These are phyloP conservation scores for Coccinonectria pachysandricola DNA, from an alignment of 2,329 filamentous ascomycete species.

Conservation along the genomic window DNA sequence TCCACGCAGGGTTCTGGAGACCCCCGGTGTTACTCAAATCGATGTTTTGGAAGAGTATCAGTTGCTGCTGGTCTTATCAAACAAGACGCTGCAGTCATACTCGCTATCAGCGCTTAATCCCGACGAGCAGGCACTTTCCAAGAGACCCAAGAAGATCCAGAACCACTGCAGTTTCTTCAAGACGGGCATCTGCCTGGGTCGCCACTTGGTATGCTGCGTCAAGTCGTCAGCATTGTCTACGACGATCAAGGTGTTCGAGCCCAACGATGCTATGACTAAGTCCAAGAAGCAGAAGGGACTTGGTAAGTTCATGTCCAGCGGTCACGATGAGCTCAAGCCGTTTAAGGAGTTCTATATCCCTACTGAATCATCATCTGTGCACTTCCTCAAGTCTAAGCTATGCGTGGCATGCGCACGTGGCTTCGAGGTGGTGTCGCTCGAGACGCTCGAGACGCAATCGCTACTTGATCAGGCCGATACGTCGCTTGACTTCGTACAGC, in stretches of 20 bases:
- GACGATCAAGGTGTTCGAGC: conserved; percentile 98
- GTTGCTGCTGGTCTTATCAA: conserved; percentile 79
- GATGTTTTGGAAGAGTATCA: conserved; percentile 94
- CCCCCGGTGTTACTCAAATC: conserved; percentile 81
- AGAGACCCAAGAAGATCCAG: conserved; percentile 89
- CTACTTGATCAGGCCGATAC: conserved; percentile 96
- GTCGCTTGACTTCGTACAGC: conserved; percentile 90
- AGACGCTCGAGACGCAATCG: conserved; percentile 96
- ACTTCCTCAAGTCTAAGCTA: conserved; percentile 92
- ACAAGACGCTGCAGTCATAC: conserved; percentile 88
- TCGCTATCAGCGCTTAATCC: conserved; percentile 77
- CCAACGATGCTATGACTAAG: conserved; percentile 87
- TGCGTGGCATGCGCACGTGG: conserved; percentile 93
- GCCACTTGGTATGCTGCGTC: conserved; percentile 91
- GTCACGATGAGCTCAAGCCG: conserved; percentile 89
- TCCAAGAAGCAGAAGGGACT: conserved; percentile 94
- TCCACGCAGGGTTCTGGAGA: conserved; percentile 78
- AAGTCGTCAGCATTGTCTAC: conserved; percentile 89
- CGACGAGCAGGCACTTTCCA: conserved; percentile 68
- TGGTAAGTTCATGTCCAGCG: conserved; percentile 86
- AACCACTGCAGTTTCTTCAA: conserved; percentile 99
- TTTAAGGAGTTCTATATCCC: conserved; percentile 99
- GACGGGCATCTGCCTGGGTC: conserved; percentile 84
- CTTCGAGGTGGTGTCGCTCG: conserved; percentile 92
- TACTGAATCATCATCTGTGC: conserved; percentile 93